Conservation (phyloP, 1,139 yeast species). For the Debaryomyces subglobosus region DNA sequence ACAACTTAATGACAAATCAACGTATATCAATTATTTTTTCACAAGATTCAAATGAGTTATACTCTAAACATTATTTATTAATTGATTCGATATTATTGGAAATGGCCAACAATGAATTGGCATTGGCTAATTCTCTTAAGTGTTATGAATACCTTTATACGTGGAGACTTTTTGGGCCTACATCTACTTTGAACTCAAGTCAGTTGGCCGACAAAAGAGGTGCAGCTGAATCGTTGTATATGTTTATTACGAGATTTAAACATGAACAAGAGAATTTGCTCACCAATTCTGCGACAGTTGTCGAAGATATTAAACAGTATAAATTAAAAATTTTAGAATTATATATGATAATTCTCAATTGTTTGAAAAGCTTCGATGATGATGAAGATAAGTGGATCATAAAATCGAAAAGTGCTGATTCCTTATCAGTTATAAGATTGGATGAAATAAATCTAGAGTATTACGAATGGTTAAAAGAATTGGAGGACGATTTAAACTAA, state of each 20-base stretch:
- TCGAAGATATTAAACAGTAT: constrained; percentile 34
- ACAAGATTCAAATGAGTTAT: constrained; percentile 24
- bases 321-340: constrained; percentile 45
- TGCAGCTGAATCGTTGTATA: constrained; percentile 59
- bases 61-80: constrained; percentile 29
- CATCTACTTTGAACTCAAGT: constrained; percentile 14
- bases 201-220: constrained; percentile 50
- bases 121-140: constrained; percentile 42
- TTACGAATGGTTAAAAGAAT: constrained; percentile 37
- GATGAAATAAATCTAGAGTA: constrained; percentile 37
- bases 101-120: constrained; percentile 39
- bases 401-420: constrained; percentile 23
- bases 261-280: constrained; percentile 21
- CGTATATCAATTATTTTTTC: constrained; percentile 27
- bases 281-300: constrained; percentile 11
- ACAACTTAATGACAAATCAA: constrained; percentile 28
- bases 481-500: constrained; percentile 27
- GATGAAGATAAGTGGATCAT: constrained; percentile 61
- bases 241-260: constrained; percentile 49
- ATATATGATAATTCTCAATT: constrained; percentile 52
- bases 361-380: constrained; percentile 45
- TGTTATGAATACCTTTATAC: constrained; percentile 58
- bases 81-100: constrained; percentile 45
- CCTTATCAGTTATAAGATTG: constrained; percentile 30
- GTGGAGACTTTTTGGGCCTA: constrained; percentile 48